phyloP scores from a whole-genome alignment of 1,284 basidiomycete species.

The Naganishia liquefaciens region DNA sequence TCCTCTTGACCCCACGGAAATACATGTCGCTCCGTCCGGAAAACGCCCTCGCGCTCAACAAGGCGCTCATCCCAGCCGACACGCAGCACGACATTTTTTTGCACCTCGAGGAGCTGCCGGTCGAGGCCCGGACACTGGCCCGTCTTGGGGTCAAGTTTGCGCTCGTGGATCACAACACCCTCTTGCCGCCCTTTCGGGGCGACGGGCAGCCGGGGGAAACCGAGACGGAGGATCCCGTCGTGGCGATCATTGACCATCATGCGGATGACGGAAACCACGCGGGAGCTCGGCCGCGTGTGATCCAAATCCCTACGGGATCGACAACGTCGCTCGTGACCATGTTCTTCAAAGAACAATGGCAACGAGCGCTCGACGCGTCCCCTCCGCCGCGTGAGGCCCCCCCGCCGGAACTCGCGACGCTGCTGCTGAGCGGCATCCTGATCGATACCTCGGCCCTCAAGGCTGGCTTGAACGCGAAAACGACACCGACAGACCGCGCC shows the following conservation, averaged over 20 bases:
- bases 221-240: constrained; percentile 57
- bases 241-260: constrained; percentile 90
- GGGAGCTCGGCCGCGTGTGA: constrained; percentile 65
- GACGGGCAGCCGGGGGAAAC: background rate
- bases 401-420: constrained; percentile 64
- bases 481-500: constrained; percentile 63
- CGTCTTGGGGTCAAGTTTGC: constrained; percentile 63
- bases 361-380: constrained; percentile 28
- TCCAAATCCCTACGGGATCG: constrained; percentile 67
- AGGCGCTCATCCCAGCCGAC: constrained; percentile 57
- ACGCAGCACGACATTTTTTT: constrained; percentile 51
- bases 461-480: constrained; percentile 66
- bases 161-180: constrained; percentile 85
- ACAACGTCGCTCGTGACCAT: constrained; percentile 73
- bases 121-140: constrained; percentile 55
- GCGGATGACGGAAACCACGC: constrained; percentile 74
- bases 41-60: constrained; percentile 74
- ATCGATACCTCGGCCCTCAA: constrained; percentile 82
- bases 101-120: constrained; percentile 51
- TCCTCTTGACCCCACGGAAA: constrained; percentile 68
- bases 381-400: constrained; percentile 37
- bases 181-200: constrained; percentile 60
- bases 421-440: constrained; percentile 76
- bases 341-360: constrained; percentile 54
- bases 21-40: constrained; percentile 82